Evolutionary conservation across 2,329 filamentous ascomycete genomes (phyloP).

Genomic region (Rhynchosporium secalis): DNA sequence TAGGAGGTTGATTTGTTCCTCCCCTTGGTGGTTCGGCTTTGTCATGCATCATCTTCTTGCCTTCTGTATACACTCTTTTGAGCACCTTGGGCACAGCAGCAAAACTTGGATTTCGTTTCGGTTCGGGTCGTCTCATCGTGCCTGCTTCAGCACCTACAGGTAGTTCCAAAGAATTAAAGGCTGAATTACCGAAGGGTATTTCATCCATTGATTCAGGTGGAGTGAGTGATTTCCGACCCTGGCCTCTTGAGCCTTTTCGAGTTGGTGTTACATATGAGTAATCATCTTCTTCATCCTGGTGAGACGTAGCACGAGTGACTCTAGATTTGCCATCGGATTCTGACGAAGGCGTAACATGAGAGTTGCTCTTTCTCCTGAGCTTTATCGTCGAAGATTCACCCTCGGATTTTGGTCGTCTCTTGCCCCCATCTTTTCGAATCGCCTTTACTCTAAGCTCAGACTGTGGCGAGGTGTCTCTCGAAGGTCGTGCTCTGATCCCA

Average conservation of each 20-base stretch:
- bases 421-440: slow-evolving; percentile 26
- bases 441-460: slow-evolving; percentile 19
- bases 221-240: slow-evolving; percentile 30
- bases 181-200: slow-evolving; percentile 63
- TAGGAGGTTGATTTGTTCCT: slow-evolving; percentile 57
- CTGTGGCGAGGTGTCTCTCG: slow-evolving; percentile 20
- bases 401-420: slow-evolving; percentile 21
- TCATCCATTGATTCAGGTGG: slow-evolving; percentile 53
- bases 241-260: slow-evolving; percentile 28
- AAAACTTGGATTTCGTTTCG: slow-evolving; percentile 57
- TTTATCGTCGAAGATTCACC: slow-evolving; percentile 21
- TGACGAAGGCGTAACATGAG: slow-evolving; percentile 27
- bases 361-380: slow-evolving; percentile 31
- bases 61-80: slow-evolving; percentile 63
- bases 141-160: slow-evolving; percentile 50
- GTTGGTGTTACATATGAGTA: slow-evolving; percentile 32
- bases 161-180: slow-evolving; percentile 65
- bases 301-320: slow-evolving; percentile 23
- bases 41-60: slow-evolving; percentile 65
- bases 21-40: slow-evolving; percentile 56
- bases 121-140: slow-evolving; percentile 49
- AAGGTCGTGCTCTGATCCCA: slow-evolving; percentile 27
- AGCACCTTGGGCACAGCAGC: slow-evolving; percentile 64
- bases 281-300: slow-evolving; percentile 23
- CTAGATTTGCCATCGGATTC: slow-evolving; percentile 24